Conservation (phyloP, 768 basidiomycete species). For the Trametes sanguinea region DNA sequence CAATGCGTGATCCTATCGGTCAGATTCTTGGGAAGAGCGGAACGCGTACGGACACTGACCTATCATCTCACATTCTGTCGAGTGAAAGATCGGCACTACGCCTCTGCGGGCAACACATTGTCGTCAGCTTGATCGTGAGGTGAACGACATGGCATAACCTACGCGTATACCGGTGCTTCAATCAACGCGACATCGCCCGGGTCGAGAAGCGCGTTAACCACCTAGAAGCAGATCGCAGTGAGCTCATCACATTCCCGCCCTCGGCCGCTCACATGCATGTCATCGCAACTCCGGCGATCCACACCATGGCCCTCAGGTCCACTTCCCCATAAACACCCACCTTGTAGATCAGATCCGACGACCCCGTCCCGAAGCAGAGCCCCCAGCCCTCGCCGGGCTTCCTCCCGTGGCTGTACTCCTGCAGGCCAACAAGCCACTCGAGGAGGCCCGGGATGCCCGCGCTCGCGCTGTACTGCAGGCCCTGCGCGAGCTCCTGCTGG, state of each 20-base stretch:
- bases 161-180: conserved; percentile 83
- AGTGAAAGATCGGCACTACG: conserved; percentile 61
- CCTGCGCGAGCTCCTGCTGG: conserved; percentile 60
- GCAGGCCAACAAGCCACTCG: conserved; percentile 72
- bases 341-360: conserved; percentile 90
- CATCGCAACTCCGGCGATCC: background rate
- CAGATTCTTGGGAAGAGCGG: background rate
- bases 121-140: conserved; percentile 15
- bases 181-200: conserved; percentile 81
- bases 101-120: conserved; percentile 45
- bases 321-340: conserved; percentile 39
- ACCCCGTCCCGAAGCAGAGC: conserved; percentile 77
- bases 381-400: conserved; percentile 64
- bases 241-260: background rate
- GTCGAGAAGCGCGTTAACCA: conserved; percentile 68
- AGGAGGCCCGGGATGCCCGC: conserved; percentile 64
- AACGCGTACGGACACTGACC: conserved; percentile 40
- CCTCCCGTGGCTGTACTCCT: conserved; percentile 69
- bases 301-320: background rate
- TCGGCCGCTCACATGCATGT: background rate
- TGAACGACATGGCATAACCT: background rate
- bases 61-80: conserved; percentile 58
- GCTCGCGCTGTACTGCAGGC: conserved; percentile 79
- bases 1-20: background rate
- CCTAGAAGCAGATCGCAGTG: conserved; percentile 43